Evolutionary conservation across 352 stramenopile species (phyloP).

Genomic region (Globisporangium yorkense): DNA sequence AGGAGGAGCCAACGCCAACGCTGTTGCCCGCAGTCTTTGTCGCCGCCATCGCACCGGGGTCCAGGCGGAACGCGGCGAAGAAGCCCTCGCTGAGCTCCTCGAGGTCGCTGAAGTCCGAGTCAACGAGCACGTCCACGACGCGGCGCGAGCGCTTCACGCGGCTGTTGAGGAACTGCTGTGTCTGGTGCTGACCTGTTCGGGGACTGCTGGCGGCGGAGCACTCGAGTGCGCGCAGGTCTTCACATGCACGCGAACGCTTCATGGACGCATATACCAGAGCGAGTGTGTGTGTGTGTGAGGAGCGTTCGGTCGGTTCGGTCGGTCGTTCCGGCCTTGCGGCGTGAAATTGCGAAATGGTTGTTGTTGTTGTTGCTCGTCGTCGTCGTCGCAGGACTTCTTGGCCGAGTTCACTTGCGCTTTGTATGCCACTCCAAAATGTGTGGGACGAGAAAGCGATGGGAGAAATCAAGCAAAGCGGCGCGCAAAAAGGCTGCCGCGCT

Average conservation of each 20-base stretch:
- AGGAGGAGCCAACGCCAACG: not conserved
- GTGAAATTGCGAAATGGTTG: conserved; percentile 1
- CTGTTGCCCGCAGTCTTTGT: not conserved
- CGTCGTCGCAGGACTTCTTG: not conserved
- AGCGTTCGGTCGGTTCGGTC: not conserved
- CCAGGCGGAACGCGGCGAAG: conserved; percentile 1
- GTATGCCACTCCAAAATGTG: not conserved
- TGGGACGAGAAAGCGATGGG: conserved; percentile 1
- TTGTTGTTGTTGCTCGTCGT: not conserved
- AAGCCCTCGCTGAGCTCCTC: conserved; percentile 10
- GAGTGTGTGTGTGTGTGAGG: not conserved
- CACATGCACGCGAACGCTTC: conserved; percentile 68
- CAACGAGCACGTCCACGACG: conserved; percentile 8
- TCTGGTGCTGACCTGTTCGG: not conserved
- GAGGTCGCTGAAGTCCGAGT: conserved; percentile 7
- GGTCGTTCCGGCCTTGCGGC: not conserved
- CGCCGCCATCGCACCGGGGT: not conserved
- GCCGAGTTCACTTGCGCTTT: not conserved
- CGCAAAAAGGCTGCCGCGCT: conserved; percentile 6
- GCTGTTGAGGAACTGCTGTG: not conserved
- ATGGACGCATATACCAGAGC: conserved; percentile 20
- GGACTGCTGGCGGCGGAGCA: conserved; percentile 6
- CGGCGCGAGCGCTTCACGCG: conserved; percentile 12
- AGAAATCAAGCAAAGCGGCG: conserved; percentile 13
- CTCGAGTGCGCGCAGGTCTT: conserved; percentile 57